Evolutionary conservation across 495 filamentous ascomycete genomes (phyloP).

Genomic region (Aspergillus haitiensis): DNA sequence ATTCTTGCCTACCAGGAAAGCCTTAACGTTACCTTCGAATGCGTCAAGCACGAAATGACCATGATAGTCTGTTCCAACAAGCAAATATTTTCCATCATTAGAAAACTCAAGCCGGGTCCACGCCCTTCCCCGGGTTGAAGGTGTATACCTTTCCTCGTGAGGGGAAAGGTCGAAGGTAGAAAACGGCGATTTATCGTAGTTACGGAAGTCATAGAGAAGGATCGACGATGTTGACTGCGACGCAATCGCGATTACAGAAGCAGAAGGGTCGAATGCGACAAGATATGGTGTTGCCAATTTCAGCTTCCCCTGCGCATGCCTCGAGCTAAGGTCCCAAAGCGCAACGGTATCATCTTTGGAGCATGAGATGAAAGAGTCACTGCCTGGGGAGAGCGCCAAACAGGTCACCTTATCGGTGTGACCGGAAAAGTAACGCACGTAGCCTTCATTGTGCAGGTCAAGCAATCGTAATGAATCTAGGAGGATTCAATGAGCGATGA

Average conservation of each 20-base stretch:
- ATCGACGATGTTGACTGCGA: constrained; percentile 73
- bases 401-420: constrained; percentile 81
- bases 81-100: constrained; percentile 86
- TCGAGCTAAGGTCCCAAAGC: constrained; percentile 78
- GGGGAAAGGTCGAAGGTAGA: constrained; percentile 75
- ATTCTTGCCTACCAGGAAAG: constrained; percentile 54
- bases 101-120: constrained; percentile 92
- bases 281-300: constrained; percentile 76
- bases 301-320: constrained; percentile 73
- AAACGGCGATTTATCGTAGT: constrained; percentile 89
- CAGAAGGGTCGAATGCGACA: constrained; percentile 83
- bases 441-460: constrained; percentile 90
- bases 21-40: constrained; percentile 73
- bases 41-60: constrained; percentile 91
- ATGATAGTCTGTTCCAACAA: constrained; percentile 74
- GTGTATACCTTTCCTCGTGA: constrained; percentile 56
- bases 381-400: constrained; percentile 61
- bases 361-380: constrained; percentile 89
- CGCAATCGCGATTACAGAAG: constrained; percentile 85
- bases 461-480: constrained; percentile 83
- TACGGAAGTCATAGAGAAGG: constrained; percentile 88
- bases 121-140: constrained; percentile 48
- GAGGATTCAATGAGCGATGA: not conserved
- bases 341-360: constrained; percentile 83
- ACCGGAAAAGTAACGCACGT: constrained; percentile 90